Percentiles rank a stretch among this genome's conserved stretches.
Conservation (phyloP, 495 filamentous ascomycete genomes). For the Pyrenula aspistea region DNA sequence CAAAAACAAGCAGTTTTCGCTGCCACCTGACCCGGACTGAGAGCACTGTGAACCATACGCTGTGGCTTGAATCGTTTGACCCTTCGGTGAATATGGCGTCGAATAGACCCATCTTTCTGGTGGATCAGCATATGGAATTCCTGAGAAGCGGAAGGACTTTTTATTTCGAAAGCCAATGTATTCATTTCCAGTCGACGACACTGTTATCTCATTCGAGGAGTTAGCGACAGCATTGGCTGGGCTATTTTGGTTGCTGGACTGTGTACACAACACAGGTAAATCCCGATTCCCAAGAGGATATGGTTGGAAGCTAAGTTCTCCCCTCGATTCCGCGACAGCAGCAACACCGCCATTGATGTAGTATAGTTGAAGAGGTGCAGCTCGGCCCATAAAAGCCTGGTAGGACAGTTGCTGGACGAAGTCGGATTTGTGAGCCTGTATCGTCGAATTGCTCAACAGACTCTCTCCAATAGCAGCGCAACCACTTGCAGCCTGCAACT, state of each 20-base stretch:
- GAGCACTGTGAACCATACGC: conserved; percentile 28
- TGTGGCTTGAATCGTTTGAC: conserved; percentile 30
- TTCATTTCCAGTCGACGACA: conserved; percentile 21
- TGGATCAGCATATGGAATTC: conserved; percentile 35
- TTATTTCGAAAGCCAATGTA: conserved; percentile 36
- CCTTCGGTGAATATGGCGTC: conserved; percentile 24
- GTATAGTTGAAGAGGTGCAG: conserved; percentile 11
- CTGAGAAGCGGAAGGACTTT: conserved; percentile 40
- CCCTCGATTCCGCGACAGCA: conserved; percentile 4
- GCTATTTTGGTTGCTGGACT: conserved; percentile 18
- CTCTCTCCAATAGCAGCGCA: conserved; percentile 29
- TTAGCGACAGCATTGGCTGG: conserved; percentile 8
- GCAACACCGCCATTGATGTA: conserved; percentile 23
- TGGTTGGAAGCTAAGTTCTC: conserved; percentile 8
- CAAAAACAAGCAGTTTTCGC: conserved; percentile 33
- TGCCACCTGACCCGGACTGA: conserved; percentile 20
- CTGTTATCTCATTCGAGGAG: conserved; percentile 16
- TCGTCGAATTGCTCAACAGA: conserved; percentile 19
- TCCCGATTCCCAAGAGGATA: conserved; percentile 8
- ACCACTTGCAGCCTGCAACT: conserved; percentile 18
- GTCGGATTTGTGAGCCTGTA: conserved; percentile 22
- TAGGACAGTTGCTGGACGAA: conserved; percentile 24
- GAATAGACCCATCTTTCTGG: conserved; percentile 35
- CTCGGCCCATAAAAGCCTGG: conserved; percentile 16
- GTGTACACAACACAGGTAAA: conserved; percentile 31